Conservation (phyloP, 345 rosid species). For the Moringa oleifera region DNA sequence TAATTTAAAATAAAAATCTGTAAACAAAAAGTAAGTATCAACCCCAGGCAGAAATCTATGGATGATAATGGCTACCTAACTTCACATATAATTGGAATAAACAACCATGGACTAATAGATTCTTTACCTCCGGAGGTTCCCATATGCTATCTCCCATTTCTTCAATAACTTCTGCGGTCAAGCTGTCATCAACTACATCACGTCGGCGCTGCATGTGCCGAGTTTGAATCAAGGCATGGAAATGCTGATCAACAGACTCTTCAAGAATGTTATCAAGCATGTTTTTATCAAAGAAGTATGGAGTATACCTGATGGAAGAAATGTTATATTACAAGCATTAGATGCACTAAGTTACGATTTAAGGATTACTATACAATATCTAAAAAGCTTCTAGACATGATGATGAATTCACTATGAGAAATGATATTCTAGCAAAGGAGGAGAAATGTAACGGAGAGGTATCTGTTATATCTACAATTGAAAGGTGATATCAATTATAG, state of each 20-base stretch:
- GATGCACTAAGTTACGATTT: background rate
- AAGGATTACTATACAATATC: background rate
- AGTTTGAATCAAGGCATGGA: slow-evolving; percentile 74
- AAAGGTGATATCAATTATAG: background rate
- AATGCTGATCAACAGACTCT: slow-evolving; percentile 94
- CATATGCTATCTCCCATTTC: slow-evolving; percentile 79
- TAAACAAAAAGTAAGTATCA: too few species aligned
- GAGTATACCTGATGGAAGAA: slow-evolving; percentile 71
- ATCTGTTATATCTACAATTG: background rate
- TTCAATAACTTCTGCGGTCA: slow-evolving; percentile 75
- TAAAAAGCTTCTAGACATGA: background rate
- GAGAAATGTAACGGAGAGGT: background rate
- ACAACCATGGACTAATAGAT: background rate
- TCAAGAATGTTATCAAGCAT: slow-evolving; percentile 93
- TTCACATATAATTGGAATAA: too few species aligned
- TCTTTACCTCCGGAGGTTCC: slow-evolving; percentile 90
- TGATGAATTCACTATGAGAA: background rate
- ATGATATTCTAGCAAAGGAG: background rate
- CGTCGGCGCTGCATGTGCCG: slow-evolving; percentile 81
- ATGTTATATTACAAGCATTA: slow-evolving; percentile 13
- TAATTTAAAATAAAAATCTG: background rate
- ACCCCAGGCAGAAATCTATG: background rate
- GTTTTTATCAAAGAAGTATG: slow-evolving; percentile 89
- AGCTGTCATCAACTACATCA: slow-evolving; percentile 76
- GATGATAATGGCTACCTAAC: too few species aligned